Evolutionary conservation across 805 yeast species (phyloP), one percentile per base, ranked within the genome.

Genomic region (Candida sphagnicola): DNA sequence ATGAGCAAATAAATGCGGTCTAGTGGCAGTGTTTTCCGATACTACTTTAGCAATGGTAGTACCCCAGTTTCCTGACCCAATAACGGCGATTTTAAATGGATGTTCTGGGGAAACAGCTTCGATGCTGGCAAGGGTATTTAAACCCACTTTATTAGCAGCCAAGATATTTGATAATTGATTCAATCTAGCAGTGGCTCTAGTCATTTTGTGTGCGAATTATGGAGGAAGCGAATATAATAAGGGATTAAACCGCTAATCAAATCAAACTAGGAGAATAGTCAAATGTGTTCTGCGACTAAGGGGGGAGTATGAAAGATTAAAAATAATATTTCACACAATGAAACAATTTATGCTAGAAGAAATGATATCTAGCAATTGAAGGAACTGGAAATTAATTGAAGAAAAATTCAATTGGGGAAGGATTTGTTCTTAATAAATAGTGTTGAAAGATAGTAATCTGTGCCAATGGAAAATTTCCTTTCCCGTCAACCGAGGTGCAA

Each of bases 1-100:
- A 38, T 54, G 61, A 17, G 49, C 48, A 51, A 69, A 69, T 31
- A 67, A 46, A 34, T 61, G 59, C 2, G 73, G 67, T 50, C 64
- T 63, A 23, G 57, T 61, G 24, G 52, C 52, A 26, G 72, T 54
- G 56, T 69, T 69, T 49, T 69, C 74, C 11, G 74, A 70, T 32
- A 69, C 48, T 21, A 69, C 57, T 53, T 68, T 69, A 43, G 74
- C 73, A 19, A 69, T 67, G 32, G 74, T 67, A 30, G 74, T 68
- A 18, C 74, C 74, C 74, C 74, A 69, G 51, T 67, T 69, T 28
- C 74, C 74, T 14, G 71, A 65, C 13, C 74, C 74, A 38, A 69
- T 61, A 38, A 69, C 67, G 48, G 69, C 62, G 37, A 69, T 53
- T 44, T 47, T 61, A 56, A 65, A 67, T 3, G 56, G 56, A 14